These are phyloP conservation scores for Lizonia empirigonia DNA, from an alignment of 2,329 filamentous ascomycete species.

Conservation along the genomic window DNA sequence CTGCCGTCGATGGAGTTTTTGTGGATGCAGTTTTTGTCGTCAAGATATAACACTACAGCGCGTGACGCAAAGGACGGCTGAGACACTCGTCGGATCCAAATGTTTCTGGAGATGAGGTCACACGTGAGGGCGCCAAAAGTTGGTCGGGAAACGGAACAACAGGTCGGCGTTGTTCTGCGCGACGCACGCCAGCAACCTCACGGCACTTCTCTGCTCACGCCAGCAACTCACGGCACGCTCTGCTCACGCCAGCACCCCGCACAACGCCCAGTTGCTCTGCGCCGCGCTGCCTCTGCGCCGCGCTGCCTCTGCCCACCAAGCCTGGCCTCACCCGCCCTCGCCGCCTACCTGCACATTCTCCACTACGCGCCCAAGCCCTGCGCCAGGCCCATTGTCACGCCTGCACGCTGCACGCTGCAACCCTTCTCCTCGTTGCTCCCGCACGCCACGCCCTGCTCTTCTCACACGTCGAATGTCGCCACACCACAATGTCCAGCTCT, in stretches of 20 bases:
- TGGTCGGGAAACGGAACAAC: not conserved
- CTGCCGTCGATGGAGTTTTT: not conserved
- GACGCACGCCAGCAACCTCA: not conserved
- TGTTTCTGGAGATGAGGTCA: constrained; percentile 20
- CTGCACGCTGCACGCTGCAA: constrained; percentile 9
- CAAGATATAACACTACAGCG: too few species aligned
- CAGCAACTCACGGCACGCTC: too few species aligned
- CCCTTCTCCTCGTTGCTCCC: too few species aligned
- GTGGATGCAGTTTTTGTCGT: too few species aligned
- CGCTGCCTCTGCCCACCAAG: constrained; percentile 11
- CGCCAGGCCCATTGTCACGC: constrained; percentile 19
- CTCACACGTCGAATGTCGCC: constrained; percentile 50
- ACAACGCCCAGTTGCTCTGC: constrained; percentile 7
- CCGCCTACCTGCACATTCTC: constrained; percentile 2
- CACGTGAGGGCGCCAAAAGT: constrained; percentile 4
- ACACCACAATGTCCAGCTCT: constrained; percentile 57
- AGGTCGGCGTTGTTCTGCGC: not conserved
- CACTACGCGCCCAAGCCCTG: constrained; percentile 17
- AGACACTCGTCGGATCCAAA: too few species aligned
- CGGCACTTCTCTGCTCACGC: too few species aligned
- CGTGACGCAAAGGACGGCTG: too few species aligned
- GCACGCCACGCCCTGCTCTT: too few species aligned
- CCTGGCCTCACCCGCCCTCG: too few species aligned
- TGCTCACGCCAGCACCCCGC: constrained; percentile 5
- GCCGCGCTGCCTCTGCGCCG: constrained; percentile 10